Evolutionary conservation across 1,284 basidiomycete species (phyloP), one percentile per base, ranked within the genome.

Genomic region (Malassezia caprae): DNA sequence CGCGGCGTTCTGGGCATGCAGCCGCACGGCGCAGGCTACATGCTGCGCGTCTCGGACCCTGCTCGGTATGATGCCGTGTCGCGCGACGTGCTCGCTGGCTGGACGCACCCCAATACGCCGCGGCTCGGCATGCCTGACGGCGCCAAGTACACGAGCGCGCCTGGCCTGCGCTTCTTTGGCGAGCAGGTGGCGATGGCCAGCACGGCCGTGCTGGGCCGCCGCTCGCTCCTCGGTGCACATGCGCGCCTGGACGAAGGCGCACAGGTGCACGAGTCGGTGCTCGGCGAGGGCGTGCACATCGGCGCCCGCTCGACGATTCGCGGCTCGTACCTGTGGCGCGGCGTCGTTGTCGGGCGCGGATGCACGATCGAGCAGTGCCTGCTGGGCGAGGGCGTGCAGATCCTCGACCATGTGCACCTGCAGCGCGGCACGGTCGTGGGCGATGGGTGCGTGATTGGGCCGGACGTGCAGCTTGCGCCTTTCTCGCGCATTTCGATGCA

Each of bases 91-190:
- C 77, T 98, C 32, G 82, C 87, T 26, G 80, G 91, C 60, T 93
- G 90, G 88, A 87, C 88, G 2, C 93, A 90, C 77, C 94, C 93
- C 1, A 80, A 96, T 17, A 88, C 90, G 1, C 93, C 93, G 10
- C 91, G 94, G 67, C 84, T 90, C 70, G 89, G 89, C 70, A 83
- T 91, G 62, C 89, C 90, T 0, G 30, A 37, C 27, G 83, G 85
- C 24, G 84, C 82, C 41, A 48, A 53, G 26, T 68, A 68, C 55
- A 58, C 51, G 23, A 43, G 48, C 10, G 52, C 58, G 8, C 43
- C 58, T 12, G 61, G 62, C 40, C 52, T 59, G 7, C 57, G 65
- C 31, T 70, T 62, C 52, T 44, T 64, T 15, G 65, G 67, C 21
- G 57, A 64, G 34, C 59, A 59, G 11, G 62, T 64, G 8, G 53